These are phyloP conservation scores for Serendipita vermifera DNA, from an alignment of 768 basidiomycete species.

Conservation along the genomic window DNA sequence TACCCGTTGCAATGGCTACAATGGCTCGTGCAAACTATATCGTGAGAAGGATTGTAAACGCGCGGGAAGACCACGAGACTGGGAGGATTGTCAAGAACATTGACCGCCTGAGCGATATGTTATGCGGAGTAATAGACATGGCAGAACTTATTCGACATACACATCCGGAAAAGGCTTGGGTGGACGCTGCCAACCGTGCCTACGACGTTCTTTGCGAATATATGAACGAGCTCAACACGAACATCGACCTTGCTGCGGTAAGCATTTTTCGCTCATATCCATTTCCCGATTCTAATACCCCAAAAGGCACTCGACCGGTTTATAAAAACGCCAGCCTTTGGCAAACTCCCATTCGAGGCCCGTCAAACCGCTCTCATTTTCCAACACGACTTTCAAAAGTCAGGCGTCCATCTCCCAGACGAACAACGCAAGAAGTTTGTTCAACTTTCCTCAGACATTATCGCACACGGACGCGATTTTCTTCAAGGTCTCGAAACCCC, in stretches of 20 bases:
- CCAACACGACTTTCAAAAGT: conserved; percentile 94
- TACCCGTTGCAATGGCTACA: conserved; percentile 63
- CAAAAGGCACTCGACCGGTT: conserved; percentile 59
- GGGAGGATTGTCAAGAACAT: conserved; percentile 87
- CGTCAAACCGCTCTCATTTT: conserved; percentile 83
- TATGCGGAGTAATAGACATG: conserved; percentile 94
- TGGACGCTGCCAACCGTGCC: conserved; percentile 67
- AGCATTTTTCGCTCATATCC: conserved; percentile 22
- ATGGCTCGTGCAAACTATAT: conserved; percentile 66
- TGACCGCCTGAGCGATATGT: conserved; percentile 88
- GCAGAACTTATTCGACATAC: conserved; percentile 88
- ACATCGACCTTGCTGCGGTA: conserved; percentile 81
- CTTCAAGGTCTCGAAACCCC: conserved; percentile 48
- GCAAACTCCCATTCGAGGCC: conserved; percentile 60
- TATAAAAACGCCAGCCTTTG: conserved; percentile 51
- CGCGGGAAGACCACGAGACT: conserved; percentile 62
- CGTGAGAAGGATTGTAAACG: conserved; percentile 69
- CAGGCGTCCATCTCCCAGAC: conserved; percentile 79
- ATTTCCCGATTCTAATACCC: conserved; percentile 19
- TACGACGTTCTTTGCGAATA: conserved; percentile 91
- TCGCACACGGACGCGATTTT: conserved; percentile 78
- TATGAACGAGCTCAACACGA: conserved; percentile 95
- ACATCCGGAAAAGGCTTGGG: conserved; percentile 79
- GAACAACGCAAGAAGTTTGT: conserved; percentile 72
- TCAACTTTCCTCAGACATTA: conserved; percentile 75